Evolutionary conservation across 2,329 filamentous ascomycete species (phyloP).

Genomic region (Onygenales sp.): DNA sequence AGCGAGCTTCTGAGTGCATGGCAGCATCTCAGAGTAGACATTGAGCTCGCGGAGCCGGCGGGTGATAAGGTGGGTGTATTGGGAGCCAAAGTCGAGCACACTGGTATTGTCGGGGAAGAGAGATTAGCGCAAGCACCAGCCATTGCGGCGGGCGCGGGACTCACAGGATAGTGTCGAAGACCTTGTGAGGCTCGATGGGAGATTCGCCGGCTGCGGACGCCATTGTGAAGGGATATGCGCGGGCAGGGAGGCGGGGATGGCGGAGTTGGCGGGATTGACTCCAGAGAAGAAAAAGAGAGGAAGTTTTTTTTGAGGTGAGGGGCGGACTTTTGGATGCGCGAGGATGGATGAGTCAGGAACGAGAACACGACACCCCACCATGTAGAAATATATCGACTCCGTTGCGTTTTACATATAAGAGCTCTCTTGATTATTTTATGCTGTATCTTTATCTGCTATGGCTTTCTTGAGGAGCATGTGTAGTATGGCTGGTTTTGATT

Average conservation of each 20-base stretch:
- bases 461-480: too few relatives aligned
- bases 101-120: constrained; percentile 13
- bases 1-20: constrained; percentile 70
- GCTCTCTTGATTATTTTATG: too few relatives aligned
- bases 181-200: background rate
- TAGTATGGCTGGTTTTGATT: too few relatives aligned
- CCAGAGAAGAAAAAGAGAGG: background rate
- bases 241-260: background rate
- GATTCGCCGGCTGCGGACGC: background rate
- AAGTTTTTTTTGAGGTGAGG: background rate
- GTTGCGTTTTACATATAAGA: too few relatives aligned
- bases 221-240: background rate
- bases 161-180: constrained; percentile 55
- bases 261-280: constrained; percentile 1
- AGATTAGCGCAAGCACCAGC: constrained; percentile 52
- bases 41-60: constrained; percentile 67
- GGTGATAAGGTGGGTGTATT: constrained; percentile 66
- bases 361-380: too few relatives aligned
- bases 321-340: background rate
- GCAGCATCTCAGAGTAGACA: constrained; percentile 80
- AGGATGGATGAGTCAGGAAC: background rate
- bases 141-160: background rate
- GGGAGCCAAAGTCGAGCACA: constrained; percentile 32
- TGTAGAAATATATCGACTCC: too few relatives aligned
- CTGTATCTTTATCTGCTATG: too few relatives aligned